Base-by-base conservation (phyloP, 495 filamentous ascomycete species). In the Penicillium cinerascens region DNA sequence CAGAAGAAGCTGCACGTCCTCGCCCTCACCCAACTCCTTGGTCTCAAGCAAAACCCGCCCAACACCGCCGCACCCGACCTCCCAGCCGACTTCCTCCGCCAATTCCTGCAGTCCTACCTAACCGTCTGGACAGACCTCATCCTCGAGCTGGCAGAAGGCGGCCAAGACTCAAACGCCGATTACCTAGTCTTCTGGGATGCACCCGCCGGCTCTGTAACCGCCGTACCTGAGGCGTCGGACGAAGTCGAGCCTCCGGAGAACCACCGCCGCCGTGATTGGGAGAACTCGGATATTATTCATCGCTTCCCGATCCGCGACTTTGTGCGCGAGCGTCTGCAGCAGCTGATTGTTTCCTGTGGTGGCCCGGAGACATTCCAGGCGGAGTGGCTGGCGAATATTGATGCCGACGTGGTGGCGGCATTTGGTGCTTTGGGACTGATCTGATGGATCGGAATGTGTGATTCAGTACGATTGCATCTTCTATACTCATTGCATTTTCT, bases 321-420 rank as follows among this genome's bases (percentile, higher is more conserved):
- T 64, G 77, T 96, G 11, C 80, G 81, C 47, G 78, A 84, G 37
- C 77, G 82, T 27, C 60, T 97, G 46, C 71, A 78, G n/a, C 69
- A 77, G 1, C 72, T 87, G n/a, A 81, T 96, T 50, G 71, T 70
- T 49, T 70, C 77, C 4, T 80, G 77, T 51, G 92, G 92, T 4
- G 91, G 92, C 2, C 80, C 82, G 44, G 78, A 85, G 60, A 74
- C 68, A 15, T 96, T 97, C 68, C 78, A 86, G 68, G 77, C 81
- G 40, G 78, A 88, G 40, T 97, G 87, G 87, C 68, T 88, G n/a
- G 77, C 78, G n/a, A 89, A 95, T 73, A 89, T 97, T 29, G 93
- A 97, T 70, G 73, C 76, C 38, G 85, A 95, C 38, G 88, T 97
- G 2, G 56, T 96, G 47, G 62, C 63, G 16, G 83, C 78, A 1